phyloP scores from a whole-genome alignment of 2,329 filamentous ascomycete species.

The Calcarisporium arbuscula region DNA sequence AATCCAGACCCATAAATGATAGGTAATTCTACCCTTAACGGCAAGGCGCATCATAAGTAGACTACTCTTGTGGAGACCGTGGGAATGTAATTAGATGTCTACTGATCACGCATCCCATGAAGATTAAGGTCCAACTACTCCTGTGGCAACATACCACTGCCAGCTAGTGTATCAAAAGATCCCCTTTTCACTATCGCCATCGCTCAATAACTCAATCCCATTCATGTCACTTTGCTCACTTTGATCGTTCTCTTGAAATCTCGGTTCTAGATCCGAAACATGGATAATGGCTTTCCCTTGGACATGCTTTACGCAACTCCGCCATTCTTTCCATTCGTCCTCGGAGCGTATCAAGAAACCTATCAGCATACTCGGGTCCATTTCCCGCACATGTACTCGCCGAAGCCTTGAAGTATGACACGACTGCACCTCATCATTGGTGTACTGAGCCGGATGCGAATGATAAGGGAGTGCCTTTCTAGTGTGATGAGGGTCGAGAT shows the following conservation, averaged over 20 bases:
- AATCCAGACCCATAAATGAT: no score
- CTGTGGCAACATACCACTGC: no score
- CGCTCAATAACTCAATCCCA: constrained; percentile 82
- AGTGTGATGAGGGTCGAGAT: constrained; percentile 89
- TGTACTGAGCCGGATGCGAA: constrained; percentile 51
- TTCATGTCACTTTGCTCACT: constrained; percentile 73
- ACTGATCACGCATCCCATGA: no score
- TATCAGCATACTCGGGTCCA: constrained; percentile 98
- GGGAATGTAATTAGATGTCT: no score
- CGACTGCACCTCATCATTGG: constrained; percentile 66
- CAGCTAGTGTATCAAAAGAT: no score
- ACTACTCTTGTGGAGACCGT: constrained; percentile 3
- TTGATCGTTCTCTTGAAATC: constrained; percentile 40
- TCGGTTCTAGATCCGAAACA: constrained; percentile 65
- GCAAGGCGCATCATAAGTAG: constrained; percentile 30
- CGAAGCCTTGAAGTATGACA: constrained; percentile 85
- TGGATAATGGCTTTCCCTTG: constrained; percentile 83
- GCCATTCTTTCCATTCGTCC: constrained; percentile 80
- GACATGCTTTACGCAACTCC: constrained; percentile 64
- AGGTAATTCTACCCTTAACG: constrained; percentile 1
- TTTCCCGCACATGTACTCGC: constrained; percentile 76
- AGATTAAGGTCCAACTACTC: no score
- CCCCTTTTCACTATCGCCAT: constrained; percentile 46
- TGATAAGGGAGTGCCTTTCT: constrained; percentile 65
- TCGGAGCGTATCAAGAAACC: constrained; percentile 82